phyloP scores from a whole-genome alignment of 805 yeast genomes.

The Cyberlindnera maritima region DNA sequence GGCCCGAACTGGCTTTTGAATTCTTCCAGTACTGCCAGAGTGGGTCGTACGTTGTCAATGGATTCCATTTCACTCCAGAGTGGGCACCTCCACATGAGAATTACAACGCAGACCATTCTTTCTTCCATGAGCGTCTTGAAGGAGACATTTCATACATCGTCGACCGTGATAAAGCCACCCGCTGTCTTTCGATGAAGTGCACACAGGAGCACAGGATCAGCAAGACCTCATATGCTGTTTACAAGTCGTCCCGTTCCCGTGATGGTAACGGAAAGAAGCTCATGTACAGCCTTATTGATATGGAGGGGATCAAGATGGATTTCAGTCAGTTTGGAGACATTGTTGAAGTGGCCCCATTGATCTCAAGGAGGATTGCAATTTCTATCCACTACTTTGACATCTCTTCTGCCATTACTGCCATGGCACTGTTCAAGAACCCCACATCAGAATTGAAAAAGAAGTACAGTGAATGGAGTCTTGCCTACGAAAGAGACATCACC shows the following conservation, averaged over 20 bases:
- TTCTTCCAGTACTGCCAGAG: constrained; percentile 52
- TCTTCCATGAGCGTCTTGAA: constrained; percentile 5
- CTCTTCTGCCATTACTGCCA: constrained; percentile 57
- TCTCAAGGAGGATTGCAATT: constrained; percentile 62
- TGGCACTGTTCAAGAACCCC: constrained; percentile 39
- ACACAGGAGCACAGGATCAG: constrained; percentile 25
- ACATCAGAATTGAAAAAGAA: constrained; percentile 37
- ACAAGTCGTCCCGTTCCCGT: not conserved
- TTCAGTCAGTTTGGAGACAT: constrained; percentile 57
- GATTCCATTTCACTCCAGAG: constrained; percentile 42
- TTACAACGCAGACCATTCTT: not conserved
- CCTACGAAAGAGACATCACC: constrained; percentile 67
- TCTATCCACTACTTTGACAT: constrained; percentile 59
- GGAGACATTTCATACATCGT: constrained; percentile 32
- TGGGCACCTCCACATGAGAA: constrained; percentile 38
- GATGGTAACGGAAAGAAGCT: not conserved
- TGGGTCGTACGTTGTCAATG: constrained; percentile 59
- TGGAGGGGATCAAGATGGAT: constrained; percentile 44
- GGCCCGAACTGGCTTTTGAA: constrained; percentile 48
- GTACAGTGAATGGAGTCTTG: constrained; percentile 58
- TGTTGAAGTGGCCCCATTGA: constrained; percentile 60
- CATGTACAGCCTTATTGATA: constrained; percentile 43
- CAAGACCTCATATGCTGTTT: constrained; percentile 42
- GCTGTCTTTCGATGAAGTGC: constrained; percentile 50
- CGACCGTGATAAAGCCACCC: constrained; percentile 12